Evolutionary conservation across 768 basidiomycete species (phyloP), one percentile per base, ranked within the genome.

Genomic region (Mycena crocata): DNA sequence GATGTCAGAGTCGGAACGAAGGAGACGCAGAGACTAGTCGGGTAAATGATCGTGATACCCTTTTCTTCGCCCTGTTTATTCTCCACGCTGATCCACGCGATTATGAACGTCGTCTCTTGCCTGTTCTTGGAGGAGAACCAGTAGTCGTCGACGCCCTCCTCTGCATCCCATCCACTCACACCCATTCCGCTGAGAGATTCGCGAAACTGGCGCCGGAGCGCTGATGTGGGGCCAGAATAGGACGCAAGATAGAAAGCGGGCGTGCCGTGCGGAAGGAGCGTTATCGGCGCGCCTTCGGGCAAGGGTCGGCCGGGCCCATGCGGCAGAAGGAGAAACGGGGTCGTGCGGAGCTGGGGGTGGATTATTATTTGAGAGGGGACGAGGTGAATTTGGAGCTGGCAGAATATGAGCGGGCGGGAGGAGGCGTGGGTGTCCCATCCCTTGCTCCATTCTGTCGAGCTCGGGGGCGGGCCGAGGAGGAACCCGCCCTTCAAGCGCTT

Each of bases 31-130:
- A 94, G 85, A 1, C 81, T 77, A 2, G 85, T 77, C 2, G 93
- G 93, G 82, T 93, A 94, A 67, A 94, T 87, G 52, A 91, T 80
- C n/a, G 85, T 81, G 32, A 92, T 79, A 1, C 93, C 93, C 71
- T 93, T 93, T 69, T 93, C 91, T 74, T 94, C 93, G 34, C 91
- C 92, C 68, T 91, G 92, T 67, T 86, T 89, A 71, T 92, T 92
- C 76, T 93, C 87, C 23, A 94, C 90, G 34, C 84, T 85, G 39
- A 93, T 83, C 89, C 90, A 94, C 5, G 86, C 91, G 57, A 94
- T 88, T 48, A 93, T 76, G 74, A 88, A 93, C 21, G 72, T 66
- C 19, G 70, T 60, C 49, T 73, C 60, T 10, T 35, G 46, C 42
- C 71, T 49, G 32, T 71, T 56, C 72, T 70, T 39, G 64, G 49